Evolutionary conservation across 768 basidiomycete genomes (phyloP).

Genomic region (Suillus alpinus): DNA sequence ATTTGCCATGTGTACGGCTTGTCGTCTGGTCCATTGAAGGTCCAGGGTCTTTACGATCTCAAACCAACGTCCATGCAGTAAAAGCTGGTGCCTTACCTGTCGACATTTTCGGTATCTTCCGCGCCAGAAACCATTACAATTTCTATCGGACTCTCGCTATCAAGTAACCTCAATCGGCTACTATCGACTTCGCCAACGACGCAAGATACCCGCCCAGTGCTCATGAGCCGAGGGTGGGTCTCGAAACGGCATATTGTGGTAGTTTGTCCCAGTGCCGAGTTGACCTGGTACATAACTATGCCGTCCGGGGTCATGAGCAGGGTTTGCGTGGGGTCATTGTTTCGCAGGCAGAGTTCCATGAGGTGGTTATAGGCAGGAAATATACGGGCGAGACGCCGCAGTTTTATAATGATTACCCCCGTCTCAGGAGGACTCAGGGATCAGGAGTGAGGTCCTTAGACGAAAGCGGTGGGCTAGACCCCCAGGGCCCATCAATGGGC

Average conservation of each 20-base stretch:
- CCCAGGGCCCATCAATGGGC: not conserved
- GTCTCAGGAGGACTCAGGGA: not conserved
- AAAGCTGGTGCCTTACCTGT: slow-evolving; percentile 19
- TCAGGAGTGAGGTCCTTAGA: not conserved
- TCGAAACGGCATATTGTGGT: slow-evolving; percentile 21
- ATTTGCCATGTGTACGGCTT: slow-evolving; percentile 39
- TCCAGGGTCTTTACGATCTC: slow-evolving; percentile 31
- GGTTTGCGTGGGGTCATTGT: slow-evolving; percentile 40
- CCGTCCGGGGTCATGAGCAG: slow-evolving; percentile 34
- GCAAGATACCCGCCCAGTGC: slow-evolving; percentile 31
- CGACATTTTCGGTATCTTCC: slow-evolving; percentile 6
- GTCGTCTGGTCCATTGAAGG: slow-evolving; percentile 34
- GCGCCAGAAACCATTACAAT: slow-evolving; percentile 15
- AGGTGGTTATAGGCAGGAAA: not conserved
- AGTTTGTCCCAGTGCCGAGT: slow-evolving; percentile 19
- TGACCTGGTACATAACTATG: slow-evolving; percentile 31
- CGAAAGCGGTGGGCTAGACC: not conserved
- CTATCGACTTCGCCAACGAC: slow-evolving; percentile 33
- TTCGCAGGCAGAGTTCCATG: slow-evolving; percentile 8
- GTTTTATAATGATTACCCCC: not conserved
- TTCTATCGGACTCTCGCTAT: slow-evolving; percentile 4
- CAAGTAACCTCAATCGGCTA: slow-evolving; percentile 24
- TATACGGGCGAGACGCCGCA: not conserved
- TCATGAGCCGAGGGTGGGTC: slow-evolving; percentile 12
- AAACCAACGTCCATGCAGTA: not conserved